Base-by-base conservation (phyloP, 495 filamentous ascomycete genomes). In the Lophiotrema nucula region DNA sequence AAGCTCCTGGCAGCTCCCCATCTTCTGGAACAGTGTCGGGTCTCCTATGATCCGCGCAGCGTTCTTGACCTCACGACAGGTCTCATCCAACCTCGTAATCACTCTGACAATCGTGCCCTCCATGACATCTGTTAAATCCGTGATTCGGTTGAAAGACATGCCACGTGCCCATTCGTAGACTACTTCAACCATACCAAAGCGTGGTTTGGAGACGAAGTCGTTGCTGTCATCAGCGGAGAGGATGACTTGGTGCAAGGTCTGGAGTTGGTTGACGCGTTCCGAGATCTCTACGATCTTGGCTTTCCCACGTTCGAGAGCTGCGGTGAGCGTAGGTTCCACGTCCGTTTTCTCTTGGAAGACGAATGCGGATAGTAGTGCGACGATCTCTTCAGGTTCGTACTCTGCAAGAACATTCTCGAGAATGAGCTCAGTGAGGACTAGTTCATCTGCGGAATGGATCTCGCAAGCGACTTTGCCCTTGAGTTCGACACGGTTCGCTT, bases 341-440 rank as follows among this genome's bases (percentile, higher is more conserved):
- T 93, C 88, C 0, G 95, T 96, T 76, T 96, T 97, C 62, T 98
- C 93, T 69, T 97, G 89, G 76, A 97, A 98, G n/a, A 98, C 95
- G 69, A 98, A 98, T 2, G 88, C 85, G 0, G 90, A 95, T 2
- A 98, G 82, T 10, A 98, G 79, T 5, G 93, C 92, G 2, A 95
- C 93, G 53, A 98, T 97, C 69, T 98, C 93, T 66, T 95, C 92
- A 0, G 93, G 91, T 59, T 96, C 92, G 71, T 90, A 97, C 58
- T 95, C 88, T 18, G 91, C 90, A 2, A 98, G 83, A 4, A 96
- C 90, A 69, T 98, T 98, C 64, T 98, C 95, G 15, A 98, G 83
- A 44, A 98, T 86, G 3, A 98, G 81, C 69, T 98, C 93, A 0
- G 93, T 98, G 23, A 98, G 82, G 6, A 97, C 91, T n/a, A 98